A percentile compares a stretch with the other conserved stretches of the same genome.
These are phyloP conservation scores for Wickerhamiella sorbophila DNA, from an alignment of 805 yeast genomes.

Conservation along the genomic window DNA sequence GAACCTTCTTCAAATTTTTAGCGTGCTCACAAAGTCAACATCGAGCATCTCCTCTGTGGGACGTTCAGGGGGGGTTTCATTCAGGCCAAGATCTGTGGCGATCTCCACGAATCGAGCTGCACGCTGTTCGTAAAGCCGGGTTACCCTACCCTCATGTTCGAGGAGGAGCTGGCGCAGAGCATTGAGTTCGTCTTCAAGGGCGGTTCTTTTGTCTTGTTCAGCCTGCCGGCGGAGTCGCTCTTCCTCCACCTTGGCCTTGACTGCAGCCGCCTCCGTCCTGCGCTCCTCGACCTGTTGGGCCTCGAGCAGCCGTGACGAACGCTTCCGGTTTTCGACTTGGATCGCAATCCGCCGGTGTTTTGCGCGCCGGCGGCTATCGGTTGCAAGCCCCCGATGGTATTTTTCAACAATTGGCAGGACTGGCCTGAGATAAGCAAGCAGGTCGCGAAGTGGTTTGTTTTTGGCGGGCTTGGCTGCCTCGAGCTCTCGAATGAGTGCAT, in stretches of 20 bases:
- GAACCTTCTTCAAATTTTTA: not conserved
- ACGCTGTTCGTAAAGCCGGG: not conserved
- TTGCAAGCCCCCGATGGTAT: conserved; percentile 1
- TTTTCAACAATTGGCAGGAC: conserved; percentile 23
- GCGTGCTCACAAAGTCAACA: not conserved
- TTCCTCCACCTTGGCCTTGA: not conserved
- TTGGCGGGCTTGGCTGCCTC: conserved; percentile 3
- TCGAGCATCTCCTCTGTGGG: not conserved
- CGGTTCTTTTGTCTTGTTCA: not conserved
- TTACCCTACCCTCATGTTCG: not conserved
- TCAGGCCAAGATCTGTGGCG: not conserved
- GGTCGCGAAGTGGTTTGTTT: conserved; percentile 10
- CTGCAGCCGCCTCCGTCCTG: not conserved
- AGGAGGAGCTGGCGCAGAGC: not conserved
- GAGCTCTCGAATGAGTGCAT: conserved; percentile 12
- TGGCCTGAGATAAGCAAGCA: conserved; percentile 14
- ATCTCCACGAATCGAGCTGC: not conserved
- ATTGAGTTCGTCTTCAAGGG: not conserved
- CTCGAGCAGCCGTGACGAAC: not conserved
- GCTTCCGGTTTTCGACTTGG: not conserved
- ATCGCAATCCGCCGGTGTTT: not conserved
- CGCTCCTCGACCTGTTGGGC: not conserved
- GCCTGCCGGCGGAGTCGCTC: not conserved
- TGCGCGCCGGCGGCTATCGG: not conserved
- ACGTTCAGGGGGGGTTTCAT: not conserved